Percentiles rank a stretch among this genome's conserved stretches.
Evolutionary conservation across 495 filamentous ascomycete species (phyloP).

Genomic region (Tetracladium marchalianum): DNA sequence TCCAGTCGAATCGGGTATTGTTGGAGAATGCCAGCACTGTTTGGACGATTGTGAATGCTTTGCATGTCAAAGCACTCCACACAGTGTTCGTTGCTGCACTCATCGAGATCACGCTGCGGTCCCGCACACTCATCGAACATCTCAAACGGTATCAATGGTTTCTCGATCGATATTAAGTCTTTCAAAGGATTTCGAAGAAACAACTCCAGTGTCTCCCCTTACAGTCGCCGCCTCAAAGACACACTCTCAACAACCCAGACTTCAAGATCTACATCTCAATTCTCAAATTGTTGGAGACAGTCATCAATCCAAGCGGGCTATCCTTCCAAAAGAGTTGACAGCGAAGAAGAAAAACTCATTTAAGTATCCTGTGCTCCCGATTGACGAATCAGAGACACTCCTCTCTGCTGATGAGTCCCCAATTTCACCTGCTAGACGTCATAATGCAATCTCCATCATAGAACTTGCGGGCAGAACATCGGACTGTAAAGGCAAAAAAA

Average conservation of each 20-base stretch:
- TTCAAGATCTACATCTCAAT: too few relatives aligned
- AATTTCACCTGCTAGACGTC: too few relatives aligned
- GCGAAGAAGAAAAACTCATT: too few relatives aligned
- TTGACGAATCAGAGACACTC: too few relatives aligned
- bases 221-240: background rate
- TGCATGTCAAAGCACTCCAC: conserved; percentile 13
- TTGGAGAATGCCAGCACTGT: conserved; percentile 17
- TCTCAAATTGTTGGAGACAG: too few relatives aligned
- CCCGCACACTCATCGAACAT: conserved; percentile 11
- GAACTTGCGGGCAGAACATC: too few relatives aligned
- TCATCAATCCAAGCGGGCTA: too few relatives aligned
- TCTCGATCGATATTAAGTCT: background rate
- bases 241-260: background rate
- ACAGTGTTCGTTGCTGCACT: conserved; percentile 15
- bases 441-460: too few relatives aligned
- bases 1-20: conserved; percentile 3
- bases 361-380: too few relatives aligned
- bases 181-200: background rate
- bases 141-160: background rate
- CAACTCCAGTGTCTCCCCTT: background rate
- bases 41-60: conserved; percentile 14
- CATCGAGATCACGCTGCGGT: conserved; percentile 11
- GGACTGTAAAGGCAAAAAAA: too few relatives aligned
- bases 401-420: too few relatives aligned
- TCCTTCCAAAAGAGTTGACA: too few relatives aligned